These are phyloP conservation scores for Macrotyloma uniflorum DNA, from an alignment of 306 rosid genomes.

Conservation along the genomic window DNA sequence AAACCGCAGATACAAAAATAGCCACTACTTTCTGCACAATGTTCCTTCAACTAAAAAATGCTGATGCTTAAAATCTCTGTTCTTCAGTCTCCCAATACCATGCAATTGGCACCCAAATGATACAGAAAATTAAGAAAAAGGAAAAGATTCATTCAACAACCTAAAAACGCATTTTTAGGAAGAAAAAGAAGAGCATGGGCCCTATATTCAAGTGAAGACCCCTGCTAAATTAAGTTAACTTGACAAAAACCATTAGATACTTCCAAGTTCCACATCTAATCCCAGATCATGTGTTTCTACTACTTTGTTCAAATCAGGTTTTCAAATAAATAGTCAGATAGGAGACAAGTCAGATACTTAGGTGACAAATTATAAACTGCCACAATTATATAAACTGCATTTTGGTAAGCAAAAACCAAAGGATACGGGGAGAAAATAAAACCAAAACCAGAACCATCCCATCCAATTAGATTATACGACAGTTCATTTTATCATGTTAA, in stretches of 20 bases:
- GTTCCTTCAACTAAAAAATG: background rate
- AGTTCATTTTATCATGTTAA: background rate
- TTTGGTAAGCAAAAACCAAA: background rate
- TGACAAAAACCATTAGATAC: background rate
- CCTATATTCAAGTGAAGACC: background rate
- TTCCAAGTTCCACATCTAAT: constrained; percentile 19
- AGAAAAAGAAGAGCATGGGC: background rate
- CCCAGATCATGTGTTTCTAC: constrained; percentile 8
- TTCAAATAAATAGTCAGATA: background rate
- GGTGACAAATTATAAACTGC: background rate
- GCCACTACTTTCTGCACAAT: background rate
- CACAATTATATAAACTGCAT: background rate
- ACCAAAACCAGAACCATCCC: background rate
- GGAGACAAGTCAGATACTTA: background rate
- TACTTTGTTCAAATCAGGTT: constrained; percentile 14
- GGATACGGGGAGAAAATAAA: background rate
- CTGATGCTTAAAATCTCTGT: background rate
- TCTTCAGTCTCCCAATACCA: background rate
- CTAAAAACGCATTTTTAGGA: background rate
- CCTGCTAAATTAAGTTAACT: background rate
- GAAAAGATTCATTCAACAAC: background rate
- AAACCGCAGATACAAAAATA: constrained; percentile 18
- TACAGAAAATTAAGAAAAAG: constrained; percentile 1
- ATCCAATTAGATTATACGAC: background rate
- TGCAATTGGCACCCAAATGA: background rate